These are phyloP conservation scores for Colletotrichum tropicicola DNA, from an alignment of 2,329 filamentous ascomycete species.

Conservation along the genomic window DNA sequence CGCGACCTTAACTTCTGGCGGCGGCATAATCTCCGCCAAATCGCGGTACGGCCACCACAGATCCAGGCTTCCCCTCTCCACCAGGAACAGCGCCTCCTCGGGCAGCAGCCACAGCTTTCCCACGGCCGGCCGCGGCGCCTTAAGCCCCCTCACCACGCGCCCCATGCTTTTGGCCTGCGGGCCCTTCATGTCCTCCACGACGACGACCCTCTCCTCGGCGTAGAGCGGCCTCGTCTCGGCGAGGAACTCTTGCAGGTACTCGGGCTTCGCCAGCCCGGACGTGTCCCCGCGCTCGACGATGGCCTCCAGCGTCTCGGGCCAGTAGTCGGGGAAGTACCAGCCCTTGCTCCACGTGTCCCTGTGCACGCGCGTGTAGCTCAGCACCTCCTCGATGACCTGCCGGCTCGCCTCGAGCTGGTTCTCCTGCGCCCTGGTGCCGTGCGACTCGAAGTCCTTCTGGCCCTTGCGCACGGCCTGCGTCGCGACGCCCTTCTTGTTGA, in stretches of 20 bases:
- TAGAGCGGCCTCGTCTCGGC: conserved; percentile 40
- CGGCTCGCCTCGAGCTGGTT: conserved; percentile 82
- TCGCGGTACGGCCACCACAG: conserved; percentile 78
- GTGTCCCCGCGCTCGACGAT: conserved; percentile 15
- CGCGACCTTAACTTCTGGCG: conserved; percentile 35
- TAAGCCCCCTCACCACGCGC: conserved; percentile 64
- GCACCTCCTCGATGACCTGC: conserved; percentile 87
- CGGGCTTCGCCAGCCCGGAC: conserved; percentile 15
- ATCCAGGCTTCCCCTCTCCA: conserved; percentile 89
- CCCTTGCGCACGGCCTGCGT: conserved; percentile 83
- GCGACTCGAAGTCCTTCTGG: conserved; percentile 96
- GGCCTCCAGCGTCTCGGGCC: conserved; percentile 39
- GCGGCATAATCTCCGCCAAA: conserved; percentile 59
- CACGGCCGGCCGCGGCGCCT: conserved; percentile 59
- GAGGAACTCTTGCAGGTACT: conserved; percentile 24
- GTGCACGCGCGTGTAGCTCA: conserved; percentile 81
- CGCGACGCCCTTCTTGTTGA: conserved; percentile 59
- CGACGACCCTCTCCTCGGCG: conserved; percentile 64
- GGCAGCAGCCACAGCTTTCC: conserved; percentile 84
- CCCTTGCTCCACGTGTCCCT: conserved; percentile 73
- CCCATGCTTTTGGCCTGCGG: conserved; percentile 82
- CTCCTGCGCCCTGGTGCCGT: conserved; percentile 85
- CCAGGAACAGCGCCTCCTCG: conserved; percentile 88
- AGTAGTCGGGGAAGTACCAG: conserved; percentile 76
- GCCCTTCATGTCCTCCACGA: conserved; percentile 77